These are phyloP conservation scores for Berkeleyomyces basicola DNA, from an alignment of 2,329 filamentous ascomycete genomes.

Conservation along the genomic window DNA sequence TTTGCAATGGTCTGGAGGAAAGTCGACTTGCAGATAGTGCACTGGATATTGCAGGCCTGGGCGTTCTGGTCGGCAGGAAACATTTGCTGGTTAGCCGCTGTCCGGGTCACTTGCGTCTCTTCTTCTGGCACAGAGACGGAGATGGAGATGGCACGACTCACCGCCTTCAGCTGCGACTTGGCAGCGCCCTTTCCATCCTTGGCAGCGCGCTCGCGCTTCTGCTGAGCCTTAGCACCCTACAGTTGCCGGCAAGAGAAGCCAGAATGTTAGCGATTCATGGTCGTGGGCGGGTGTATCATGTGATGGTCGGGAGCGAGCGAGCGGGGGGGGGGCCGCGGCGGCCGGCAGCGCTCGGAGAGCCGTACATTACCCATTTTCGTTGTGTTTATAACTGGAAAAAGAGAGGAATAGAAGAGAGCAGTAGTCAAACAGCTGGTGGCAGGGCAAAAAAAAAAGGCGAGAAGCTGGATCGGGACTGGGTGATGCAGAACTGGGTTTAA, in stretches of 20 bases:
- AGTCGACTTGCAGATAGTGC: slow-evolving; percentile 58
- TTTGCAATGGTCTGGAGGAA: slow-evolving; percentile 64
- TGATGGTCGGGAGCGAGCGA: not conserved
- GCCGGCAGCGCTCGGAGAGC: no score
- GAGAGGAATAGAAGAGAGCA: not conserved
- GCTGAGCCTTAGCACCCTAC: slow-evolving; percentile 48
- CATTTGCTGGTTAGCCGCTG: not conserved
- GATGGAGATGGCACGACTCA: slow-evolving; percentile 25
- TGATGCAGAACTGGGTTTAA: not conserved
- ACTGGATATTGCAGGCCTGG: slow-evolving; percentile 60
- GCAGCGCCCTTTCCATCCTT: slow-evolving; percentile 41
- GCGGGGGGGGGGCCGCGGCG: no score
- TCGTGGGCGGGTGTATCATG: not conserved
- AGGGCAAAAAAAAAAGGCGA: not conserved
- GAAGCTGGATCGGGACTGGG: not conserved
- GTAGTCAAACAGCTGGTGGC: no score
- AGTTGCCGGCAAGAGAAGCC: not conserved
- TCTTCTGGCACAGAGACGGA: not conserved
- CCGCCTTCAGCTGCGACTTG: slow-evolving; percentile 53
- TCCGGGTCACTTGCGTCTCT: not conserved
- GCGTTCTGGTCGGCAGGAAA: slow-evolving; percentile 39
- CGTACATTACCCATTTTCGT: slow-evolving; percentile 16
- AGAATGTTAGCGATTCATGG: not conserved
- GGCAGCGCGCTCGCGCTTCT: slow-evolving; percentile 56
- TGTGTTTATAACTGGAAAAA: not conserved